Percentiles rank a stretch among this genome's conserved stretches.
These are phyloP conservation scores for Pulicaria dysenterica DNA, from an alignment of 129 eudicot genomes.

Conservation along the genomic window DNA sequence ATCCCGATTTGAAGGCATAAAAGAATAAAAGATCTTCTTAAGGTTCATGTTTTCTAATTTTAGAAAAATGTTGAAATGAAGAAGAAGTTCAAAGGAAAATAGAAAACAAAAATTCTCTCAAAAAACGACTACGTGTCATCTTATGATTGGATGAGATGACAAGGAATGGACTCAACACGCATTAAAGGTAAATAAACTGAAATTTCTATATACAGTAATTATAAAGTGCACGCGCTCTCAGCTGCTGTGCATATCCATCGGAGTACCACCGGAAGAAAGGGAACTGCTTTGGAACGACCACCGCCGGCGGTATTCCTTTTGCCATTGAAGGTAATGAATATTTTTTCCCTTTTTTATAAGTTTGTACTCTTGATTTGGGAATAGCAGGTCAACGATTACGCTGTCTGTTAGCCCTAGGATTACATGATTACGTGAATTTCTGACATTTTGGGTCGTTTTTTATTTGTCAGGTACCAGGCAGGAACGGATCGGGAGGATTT, in stretches of 20 bases:
- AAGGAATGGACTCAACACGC: slow-evolving; percentile 31
- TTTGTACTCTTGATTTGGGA: background rate
- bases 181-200: slow-evolving; percentile 26
- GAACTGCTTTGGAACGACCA: slow-evolving; percentile 25
- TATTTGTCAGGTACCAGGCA: slow-evolving; percentile 13
- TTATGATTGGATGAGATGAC: slow-evolving; percentile 25
- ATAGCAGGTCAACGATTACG: slow-evolving; percentile 14
- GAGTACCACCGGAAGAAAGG: slow-evolving; percentile 19
- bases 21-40: background rate
- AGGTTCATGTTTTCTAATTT: background rate
- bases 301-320: slow-evolving; percentile 26
- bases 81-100: background rate
- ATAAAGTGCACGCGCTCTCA: slow-evolving; percentile 20
- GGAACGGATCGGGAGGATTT: slow-evolving; percentile 26
- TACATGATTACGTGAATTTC: slow-evolving; percentile 18
- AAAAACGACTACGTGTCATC: slow-evolving; percentile 12
- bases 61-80: slow-evolving; percentile 11
- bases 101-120: background rate
- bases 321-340: slow-evolving; percentile 23
- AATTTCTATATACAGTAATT: slow-evolving; percentile 3
- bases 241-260: slow-evolving; percentile 20
- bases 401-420: slow-evolving; percentile 20
- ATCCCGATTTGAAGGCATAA: too few relatives aligned
- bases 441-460: slow-evolving; percentile 12
- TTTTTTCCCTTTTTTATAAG: background rate